These are phyloP conservation scores for Nosema muscidifuracis DNA, from an alignment of 371 early-diverging fungal genomes.

Conservation along the genomic window DNA sequence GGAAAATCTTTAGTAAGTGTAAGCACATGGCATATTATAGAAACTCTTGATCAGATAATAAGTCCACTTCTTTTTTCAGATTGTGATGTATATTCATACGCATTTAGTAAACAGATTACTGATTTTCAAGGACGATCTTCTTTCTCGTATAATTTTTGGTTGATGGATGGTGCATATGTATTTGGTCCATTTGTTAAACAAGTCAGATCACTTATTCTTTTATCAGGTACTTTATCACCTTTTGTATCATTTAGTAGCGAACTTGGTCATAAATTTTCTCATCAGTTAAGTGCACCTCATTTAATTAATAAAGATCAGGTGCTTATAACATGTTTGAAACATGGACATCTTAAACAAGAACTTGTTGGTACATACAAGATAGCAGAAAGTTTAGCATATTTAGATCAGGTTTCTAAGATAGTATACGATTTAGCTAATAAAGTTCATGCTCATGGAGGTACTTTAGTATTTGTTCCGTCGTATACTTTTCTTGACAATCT, in stretches of 20 bases:
- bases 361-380: constrained; percentile 64
- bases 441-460: constrained; percentile 63
- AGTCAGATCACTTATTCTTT: constrained; percentile 68
- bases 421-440: constrained; percentile 55
- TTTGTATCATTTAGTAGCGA: constrained; percentile 66
- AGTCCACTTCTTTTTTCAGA: constrained; percentile 19
- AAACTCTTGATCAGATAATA: constrained; percentile 38
- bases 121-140: not conserved
- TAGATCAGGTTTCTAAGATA: constrained; percentile 67
- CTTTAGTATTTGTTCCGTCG: constrained; percentile 67
- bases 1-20: constrained; percentile 32
- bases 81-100: constrained; percentile 35
- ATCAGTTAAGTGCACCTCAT: constrained; percentile 50
- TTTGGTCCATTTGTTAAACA: constrained; percentile 56
- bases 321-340: constrained; percentile 29
- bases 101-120: constrained; percentile 14
- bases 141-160: constrained; percentile 56
- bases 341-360: constrained; percentile 37
- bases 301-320: constrained; percentile 33
- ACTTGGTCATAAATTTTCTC: constrained; percentile 33
- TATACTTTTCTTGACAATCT: constrained; percentile 64
- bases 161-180: constrained; percentile 63
- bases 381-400: constrained; percentile 65
- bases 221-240: constrained; percentile 76
- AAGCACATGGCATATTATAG: constrained; percentile 17